Base-by-base conservation (phyloP, 345 rosid species). In the Eutrema japonicum region DNA sequence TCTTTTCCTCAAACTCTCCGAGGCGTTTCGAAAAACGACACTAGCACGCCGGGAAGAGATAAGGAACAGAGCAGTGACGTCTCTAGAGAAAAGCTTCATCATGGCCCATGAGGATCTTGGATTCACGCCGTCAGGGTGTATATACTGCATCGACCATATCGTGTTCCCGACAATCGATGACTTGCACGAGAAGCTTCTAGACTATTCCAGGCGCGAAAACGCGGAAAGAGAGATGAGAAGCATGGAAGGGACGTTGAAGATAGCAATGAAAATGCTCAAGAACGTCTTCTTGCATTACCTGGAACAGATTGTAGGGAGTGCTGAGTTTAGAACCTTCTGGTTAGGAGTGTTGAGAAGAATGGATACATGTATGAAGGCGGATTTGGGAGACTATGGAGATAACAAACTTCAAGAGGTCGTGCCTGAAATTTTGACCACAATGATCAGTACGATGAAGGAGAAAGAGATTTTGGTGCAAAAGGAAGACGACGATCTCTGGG, bases 331-430 rank as follows among this genome's bases (percentile, higher is more conserved):
- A 69, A 90, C 99, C 2, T 94, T 94, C 57, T 94, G 96, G 99
- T 75, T 90, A 7, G 97, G 97, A 27, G 85, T 92, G 16, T 60
- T 95, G 79, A 88, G 98, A 53, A 88, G 98, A 57, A 91, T 91
- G 98, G 98, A 91, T 65, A 94, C 98, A 0, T 94, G 96, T 63
- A 89, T 94, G 95, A 91, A 94, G 60, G 90, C 93, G 1, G 93
- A 91, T 73, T 59, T 91, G 60, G 96, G 96, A 43, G 71, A 49
- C 0, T 88, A 83, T 35, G 99, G 96, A 1, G 85, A 84, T 48
- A 86, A 93, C 6, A 77, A 54, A 26, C 72, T 92, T 74, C 84
- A 83, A 26, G 83, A 86, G 12, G 67, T 74, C 3, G 81, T 90
- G 26, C 92, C 99, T 12, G 85, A 82, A 1, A 68, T 92, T 58